Conservation (phyloP, 306 rosid species). For the Amphicarpaea edgeworthii region DNA sequence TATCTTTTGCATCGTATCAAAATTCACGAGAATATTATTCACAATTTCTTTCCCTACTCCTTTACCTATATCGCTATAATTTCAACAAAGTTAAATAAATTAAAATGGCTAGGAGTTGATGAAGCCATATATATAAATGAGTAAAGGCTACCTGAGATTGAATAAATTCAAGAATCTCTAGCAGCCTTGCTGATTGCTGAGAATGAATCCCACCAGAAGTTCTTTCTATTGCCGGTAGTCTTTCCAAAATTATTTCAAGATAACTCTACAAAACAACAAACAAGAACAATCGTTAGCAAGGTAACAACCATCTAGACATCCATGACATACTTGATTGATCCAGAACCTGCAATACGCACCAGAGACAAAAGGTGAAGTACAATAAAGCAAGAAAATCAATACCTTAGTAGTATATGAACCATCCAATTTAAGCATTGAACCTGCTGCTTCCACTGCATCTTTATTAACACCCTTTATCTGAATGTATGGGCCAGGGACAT, state of each 20-base stretch:
- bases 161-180: conserved; percentile 90
- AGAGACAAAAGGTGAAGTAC: conserved; percentile 11
- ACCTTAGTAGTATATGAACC: conserved; percentile 95
- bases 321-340: conserved; percentile 24
- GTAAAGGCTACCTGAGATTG: conserved; percentile 83
- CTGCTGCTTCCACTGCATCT: conserved; percentile 94
- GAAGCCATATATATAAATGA: conserved; percentile 18
- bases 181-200: conserved; percentile 90
- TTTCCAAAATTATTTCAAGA: conserved; percentile 91
- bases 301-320: conserved; percentile 37
- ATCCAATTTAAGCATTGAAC: conserved; percentile 87
- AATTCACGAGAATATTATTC: conserved; percentile 8
- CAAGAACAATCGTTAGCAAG: conserved; percentile 36
- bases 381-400: conserved; percentile 40
- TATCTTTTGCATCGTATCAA: not conserved
- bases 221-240: conserved; percentile 74
- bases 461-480: conserved; percentile 96
- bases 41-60: not conserved
- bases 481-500: conserved; percentile 83
- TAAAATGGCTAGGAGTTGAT: conserved; percentile 29
- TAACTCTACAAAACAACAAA: conserved; percentile 69
- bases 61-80: not conserved
- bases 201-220: conserved; percentile 76
- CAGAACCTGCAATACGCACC: conserved; percentile 21
- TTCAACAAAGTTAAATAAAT: conserved; percentile 12